Conservation (phyloP, 768 basidiomycete genomes). For the Gelatoporia subvermispora region DNA sequence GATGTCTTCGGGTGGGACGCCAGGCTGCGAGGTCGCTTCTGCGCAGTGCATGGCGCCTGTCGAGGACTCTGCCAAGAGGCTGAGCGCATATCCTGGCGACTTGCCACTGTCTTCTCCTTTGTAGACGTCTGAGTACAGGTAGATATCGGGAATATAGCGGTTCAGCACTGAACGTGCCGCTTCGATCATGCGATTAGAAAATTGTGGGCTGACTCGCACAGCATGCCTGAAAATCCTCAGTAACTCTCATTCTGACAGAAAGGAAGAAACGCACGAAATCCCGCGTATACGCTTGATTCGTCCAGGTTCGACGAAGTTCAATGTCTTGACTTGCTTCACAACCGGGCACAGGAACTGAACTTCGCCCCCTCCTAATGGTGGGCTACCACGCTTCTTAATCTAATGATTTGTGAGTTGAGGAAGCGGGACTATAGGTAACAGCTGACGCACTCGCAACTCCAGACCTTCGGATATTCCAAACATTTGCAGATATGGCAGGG, state of each 20-base stretch:
- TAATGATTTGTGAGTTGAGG: constrained; percentile 24
- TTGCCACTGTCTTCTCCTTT: constrained; percentile 97
- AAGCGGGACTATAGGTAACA: not conserved
- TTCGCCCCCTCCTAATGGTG: constrained; percentile 91
- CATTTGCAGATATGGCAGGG: constrained; percentile 82
- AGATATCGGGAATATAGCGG: constrained; percentile 96
- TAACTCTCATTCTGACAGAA: not conserved
- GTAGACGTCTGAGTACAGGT: constrained; percentile 97
- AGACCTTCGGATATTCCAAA: constrained; percentile 90
- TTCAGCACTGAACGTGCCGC: constrained; percentile 89
- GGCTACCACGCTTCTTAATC: constrained; percentile 93
- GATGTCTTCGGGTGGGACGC: constrained; percentile 88
- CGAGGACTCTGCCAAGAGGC: constrained; percentile 86
- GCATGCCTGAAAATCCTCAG: constrained; percentile 60
- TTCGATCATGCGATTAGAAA: constrained; percentile 97
- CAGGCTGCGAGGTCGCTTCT: constrained; percentile 79
- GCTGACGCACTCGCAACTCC: constrained; percentile 66
- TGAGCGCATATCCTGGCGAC: constrained; percentile 96
- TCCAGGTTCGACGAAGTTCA: constrained; percentile 90
- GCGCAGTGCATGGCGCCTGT: constrained; percentile 84
- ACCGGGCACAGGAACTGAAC: constrained; percentile 90
- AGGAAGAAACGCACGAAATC: constrained; percentile 65
- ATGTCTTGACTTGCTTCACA: constrained; percentile 84
- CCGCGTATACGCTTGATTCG: constrained; percentile 94
- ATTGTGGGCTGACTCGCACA: constrained; percentile 93